Conservation (phyloP, 257 asterid genomes). For the Solanum etuberosum region DNA sequence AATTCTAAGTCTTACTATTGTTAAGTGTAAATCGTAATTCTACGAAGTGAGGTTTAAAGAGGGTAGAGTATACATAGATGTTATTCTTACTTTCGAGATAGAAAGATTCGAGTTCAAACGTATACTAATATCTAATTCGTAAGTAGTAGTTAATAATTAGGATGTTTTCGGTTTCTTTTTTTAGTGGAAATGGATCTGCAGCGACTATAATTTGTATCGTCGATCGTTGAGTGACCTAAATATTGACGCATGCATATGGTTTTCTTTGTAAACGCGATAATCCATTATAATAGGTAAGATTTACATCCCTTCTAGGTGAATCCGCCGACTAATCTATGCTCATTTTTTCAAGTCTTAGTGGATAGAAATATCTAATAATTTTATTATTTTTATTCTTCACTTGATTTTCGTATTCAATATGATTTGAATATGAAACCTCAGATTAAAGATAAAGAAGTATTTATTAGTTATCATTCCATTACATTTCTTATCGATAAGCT, state of each 20-base stretch:
- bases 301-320: not conserved
- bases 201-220: fast-evolving
- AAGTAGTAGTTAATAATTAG: not conserved
- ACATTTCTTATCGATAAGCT: not conserved
- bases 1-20: not conserved
- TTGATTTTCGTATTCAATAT: fast-evolving
- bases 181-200: not conserved
- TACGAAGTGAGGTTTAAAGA: too few species aligned
- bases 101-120: fast-evolving
- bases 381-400: too few species aligned
- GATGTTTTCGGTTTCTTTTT: not conserved
- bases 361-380: not conserved
- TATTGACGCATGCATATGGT: not conserved
- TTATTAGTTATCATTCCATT: not conserved
- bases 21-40: not conserved
- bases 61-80: fast-evolving
- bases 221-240: fast-evolving
- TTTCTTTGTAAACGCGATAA: not conserved
- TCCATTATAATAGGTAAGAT: not conserved
- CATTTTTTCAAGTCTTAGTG: not conserved
- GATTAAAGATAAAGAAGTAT: not conserved
- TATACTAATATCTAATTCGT: too few species aligned
- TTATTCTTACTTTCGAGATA: fast-evolving
- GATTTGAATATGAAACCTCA: not conserved
- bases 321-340: not conserved